Percentiles rank a stretch among this genome's conserved stretches.
Conservation (phyloP, 345 rosid genomes). For the Anacardium occidentale region DNA sequence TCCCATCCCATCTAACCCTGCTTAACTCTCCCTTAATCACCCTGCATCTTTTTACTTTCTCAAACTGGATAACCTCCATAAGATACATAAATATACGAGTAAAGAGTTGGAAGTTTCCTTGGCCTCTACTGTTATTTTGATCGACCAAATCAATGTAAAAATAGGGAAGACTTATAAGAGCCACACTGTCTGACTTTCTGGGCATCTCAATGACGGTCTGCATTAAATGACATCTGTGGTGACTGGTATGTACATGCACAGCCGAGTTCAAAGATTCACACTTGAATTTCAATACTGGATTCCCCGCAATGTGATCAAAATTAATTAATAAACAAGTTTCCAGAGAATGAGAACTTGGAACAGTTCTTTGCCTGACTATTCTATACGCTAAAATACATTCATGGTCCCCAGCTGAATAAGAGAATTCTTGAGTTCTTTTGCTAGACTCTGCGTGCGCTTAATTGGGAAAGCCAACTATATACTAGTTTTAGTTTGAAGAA, state of each 20-base stretch:
- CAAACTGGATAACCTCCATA: too few species aligned
- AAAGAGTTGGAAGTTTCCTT: too few species aligned
- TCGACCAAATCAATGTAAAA: too few species aligned
- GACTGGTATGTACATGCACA: background rate
- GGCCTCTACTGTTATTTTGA: too few species aligned
- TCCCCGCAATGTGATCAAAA: slow-evolving; percentile 1
- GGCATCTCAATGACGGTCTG: slow-evolving; percentile 31
- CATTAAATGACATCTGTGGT: slow-evolving; percentile 17
- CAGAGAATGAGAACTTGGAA: background rate
- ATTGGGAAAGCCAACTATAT: too few species aligned
- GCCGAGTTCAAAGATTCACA: slow-evolving; percentile 5
- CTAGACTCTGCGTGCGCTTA: too few species aligned
- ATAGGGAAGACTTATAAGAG: too few species aligned
- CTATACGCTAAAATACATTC: background rate
- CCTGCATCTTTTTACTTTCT: too few species aligned
- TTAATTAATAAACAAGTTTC: background rate
- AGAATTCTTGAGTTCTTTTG: too few species aligned
- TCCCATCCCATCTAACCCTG: background rate
- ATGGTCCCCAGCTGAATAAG: slow-evolving; percentile 9
- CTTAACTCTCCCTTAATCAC: too few species aligned
- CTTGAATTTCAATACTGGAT: slow-evolving; percentile 18
- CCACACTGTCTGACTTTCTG: slow-evolving; percentile 16
- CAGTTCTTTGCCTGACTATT: background rate
- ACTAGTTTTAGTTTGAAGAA: too few species aligned
- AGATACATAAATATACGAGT: too few species aligned